Percentiles rank a stretch among this genome's conserved stretches.
phyloP scores from a whole-genome alignment of 2,329 filamentous ascomycete species.

The Ilyonectria destructans region DNA sequence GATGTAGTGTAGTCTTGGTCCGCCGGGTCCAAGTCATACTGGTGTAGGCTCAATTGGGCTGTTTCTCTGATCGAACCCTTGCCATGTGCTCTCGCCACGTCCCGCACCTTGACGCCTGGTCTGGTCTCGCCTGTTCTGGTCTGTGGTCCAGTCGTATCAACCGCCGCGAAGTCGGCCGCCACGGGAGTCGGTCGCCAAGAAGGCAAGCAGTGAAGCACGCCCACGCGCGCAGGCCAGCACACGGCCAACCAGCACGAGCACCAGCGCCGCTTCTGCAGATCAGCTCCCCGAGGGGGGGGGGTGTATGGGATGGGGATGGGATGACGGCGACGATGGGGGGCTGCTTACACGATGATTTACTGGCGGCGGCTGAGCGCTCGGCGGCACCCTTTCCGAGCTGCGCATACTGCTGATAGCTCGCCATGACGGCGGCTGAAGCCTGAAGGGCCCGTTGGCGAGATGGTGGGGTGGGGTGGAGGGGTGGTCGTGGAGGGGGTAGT shows the following conservation, averaged over 20 bases:
- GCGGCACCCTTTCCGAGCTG: constrained; percentile 46
- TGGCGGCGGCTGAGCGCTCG: constrained; percentile 43
- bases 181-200: constrained; percentile 29
- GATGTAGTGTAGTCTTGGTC: constrained; percentile 13
- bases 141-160: constrained; percentile 1
- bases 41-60: constrained; percentile 9
- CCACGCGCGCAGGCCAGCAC: constrained; percentile 13
- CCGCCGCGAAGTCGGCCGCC: not conserved
- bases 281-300: constrained; percentile 41
- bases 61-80: constrained; percentile 8
- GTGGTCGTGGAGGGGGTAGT: constrained; percentile 8
- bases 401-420: constrained; percentile 50
- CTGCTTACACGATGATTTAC: constrained; percentile 44
- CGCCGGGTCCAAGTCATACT: constrained; percentile 19
- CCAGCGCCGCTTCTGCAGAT: constrained; percentile 43
- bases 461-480: constrained; percentile 29
- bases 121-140: not conserved
- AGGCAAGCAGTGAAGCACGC: constrained; percentile 37
- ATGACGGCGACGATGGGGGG: constrained; percentile 37
- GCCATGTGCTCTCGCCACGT: constrained; percentile 7
- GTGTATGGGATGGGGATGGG: constrained; percentile 16
- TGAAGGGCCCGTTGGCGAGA: constrained; percentile 15
- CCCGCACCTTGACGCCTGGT: not conserved
- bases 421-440: constrained; percentile 41
- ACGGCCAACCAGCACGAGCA: constrained; percentile 27